Evolutionary conservation across 73 alveolate species (phyloP).

Genomic region (Tetrahymena elliotti): DNA sequence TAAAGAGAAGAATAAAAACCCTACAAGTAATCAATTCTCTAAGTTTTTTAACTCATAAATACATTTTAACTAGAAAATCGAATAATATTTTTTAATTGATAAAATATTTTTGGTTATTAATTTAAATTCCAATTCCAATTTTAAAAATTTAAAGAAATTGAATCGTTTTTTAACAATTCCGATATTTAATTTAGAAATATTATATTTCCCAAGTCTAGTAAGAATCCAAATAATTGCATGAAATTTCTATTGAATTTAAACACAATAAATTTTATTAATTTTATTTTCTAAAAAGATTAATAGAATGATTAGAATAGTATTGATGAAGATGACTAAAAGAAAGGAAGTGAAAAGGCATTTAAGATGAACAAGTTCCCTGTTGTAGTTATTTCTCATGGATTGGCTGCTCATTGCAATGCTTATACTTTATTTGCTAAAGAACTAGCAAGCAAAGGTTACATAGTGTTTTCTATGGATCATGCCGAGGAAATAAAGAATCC

Average conservation of each 20-base stretch:
- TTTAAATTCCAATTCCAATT: too few relatives aligned
- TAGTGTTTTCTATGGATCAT: constrained; percentile 35
- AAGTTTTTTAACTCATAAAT: too few relatives aligned
- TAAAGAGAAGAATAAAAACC: background rate
- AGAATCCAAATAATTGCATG: too few relatives aligned
- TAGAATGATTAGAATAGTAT: background rate
- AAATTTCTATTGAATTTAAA: background rate
- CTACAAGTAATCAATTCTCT: background rate
- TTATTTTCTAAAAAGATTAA: background rate
- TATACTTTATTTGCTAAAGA: constrained; percentile 18
- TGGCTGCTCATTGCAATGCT: constrained; percentile 41
- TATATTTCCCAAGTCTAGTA: too few relatives aligned
- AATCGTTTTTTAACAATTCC: too few relatives aligned
- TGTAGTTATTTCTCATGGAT: constrained; percentile 10
- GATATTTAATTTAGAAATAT: too few relatives aligned
- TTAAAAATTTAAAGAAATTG: too few relatives aligned
- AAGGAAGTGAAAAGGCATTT: background rate
- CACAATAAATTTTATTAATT: background rate
- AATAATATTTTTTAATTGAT: too few relatives aligned
- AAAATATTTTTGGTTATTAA: too few relatives aligned
- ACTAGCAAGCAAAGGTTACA: constrained; percentile 20
- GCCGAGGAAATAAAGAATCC: constrained; percentile 20
- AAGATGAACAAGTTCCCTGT: constrained; percentile 8
- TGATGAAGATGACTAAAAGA: background rate
- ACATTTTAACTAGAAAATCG: too few relatives aligned